Conservation (phyloP, 139 green algal genomes). For the Astrephomene gubernaculifera region DNA sequence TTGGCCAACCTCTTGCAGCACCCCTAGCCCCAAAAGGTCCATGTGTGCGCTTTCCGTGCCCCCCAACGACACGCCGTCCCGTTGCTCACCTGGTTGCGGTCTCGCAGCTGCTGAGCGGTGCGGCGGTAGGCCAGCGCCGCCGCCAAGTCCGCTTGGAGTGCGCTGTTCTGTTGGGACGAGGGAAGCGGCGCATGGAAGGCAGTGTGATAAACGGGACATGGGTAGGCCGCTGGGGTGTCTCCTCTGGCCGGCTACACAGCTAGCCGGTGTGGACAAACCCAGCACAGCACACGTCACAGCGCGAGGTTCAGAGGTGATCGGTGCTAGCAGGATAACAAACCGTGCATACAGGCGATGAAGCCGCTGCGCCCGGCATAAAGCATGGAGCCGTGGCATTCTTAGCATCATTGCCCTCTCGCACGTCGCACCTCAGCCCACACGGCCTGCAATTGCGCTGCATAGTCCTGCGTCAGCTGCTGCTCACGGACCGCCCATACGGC, state of each 20-base stretch:
- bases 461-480: slow-evolving; percentile 8
- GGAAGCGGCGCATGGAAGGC: neutral
- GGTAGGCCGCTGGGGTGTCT: too few species aligned
- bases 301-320: neutral
- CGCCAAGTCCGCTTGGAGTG: slow-evolving; percentile 1
- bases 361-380: neutral
- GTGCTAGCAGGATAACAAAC: too few species aligned
- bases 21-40: neutral
- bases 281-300: neutral
- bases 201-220: neutral
- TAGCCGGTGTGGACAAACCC: neutral
- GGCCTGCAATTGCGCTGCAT: slow-evolving; percentile 22
- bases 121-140: neutral
- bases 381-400: neutral
- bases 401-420: too few species aligned
- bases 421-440: slow-evolving; percentile 15
- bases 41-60: neutral
- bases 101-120: neutral
- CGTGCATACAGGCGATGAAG: neutral
- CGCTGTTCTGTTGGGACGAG: neutral
- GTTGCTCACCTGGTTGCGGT: neutral
- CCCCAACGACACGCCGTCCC: neutral
- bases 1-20: neutral
- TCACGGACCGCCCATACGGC: neutral
- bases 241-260: neutral